Evolutionary conservation across 768 basidiomycete genomes (phyloP).

Genomic region (Mycena olivaceomarginata): DNA sequence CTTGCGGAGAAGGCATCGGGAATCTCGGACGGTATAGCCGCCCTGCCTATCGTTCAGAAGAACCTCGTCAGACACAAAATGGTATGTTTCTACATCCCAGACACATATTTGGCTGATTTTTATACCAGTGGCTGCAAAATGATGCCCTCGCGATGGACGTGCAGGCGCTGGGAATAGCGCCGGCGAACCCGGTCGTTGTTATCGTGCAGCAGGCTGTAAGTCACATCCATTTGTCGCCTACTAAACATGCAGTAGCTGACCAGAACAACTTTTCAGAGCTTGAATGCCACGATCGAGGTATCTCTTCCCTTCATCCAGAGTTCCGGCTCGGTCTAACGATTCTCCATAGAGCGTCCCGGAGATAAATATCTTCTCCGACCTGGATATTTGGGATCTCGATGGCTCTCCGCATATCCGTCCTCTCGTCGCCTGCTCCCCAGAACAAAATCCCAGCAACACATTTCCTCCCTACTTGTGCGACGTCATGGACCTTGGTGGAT

Average conservation of each 20-base stretch:
- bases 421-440: no score
- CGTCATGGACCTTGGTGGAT: no score
- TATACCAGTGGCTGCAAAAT: constrained; percentile 4
- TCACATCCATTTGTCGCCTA: not conserved
- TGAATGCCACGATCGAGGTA: not conserved
- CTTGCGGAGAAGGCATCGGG: not conserved
- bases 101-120: not conserved
- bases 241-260: not conserved
- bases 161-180: not conserved
- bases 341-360: no score
- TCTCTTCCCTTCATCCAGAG: not conserved
- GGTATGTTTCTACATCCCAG: not conserved
- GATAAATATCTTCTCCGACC: no score
- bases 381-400: no score
- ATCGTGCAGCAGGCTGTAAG: not conserved
- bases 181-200: not conserved
- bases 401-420: no score
- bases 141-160: not conserved
- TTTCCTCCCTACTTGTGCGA: no score
- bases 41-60: not conserved
- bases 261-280: not conserved
- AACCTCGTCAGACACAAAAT: not conserved
- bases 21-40: not conserved
- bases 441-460: no score
- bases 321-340: not conserved